These are phyloP conservation scores for Inonotus obliquus DNA, from an alignment of 1,284 basidiomycete species.

Conservation along the genomic window DNA sequence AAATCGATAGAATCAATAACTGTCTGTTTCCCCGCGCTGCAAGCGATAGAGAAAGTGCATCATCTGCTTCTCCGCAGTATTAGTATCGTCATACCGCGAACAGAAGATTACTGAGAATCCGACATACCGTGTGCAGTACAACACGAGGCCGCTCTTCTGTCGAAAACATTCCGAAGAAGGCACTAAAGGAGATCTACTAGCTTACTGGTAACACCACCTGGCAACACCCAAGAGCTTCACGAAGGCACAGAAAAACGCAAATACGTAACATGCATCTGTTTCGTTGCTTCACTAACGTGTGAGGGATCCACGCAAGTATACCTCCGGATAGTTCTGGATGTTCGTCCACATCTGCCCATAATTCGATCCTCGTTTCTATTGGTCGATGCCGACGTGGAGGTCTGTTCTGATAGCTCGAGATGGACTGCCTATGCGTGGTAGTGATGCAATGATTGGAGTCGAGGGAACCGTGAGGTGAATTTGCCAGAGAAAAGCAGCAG, in stretches of 20 bases:
- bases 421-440: not conserved
- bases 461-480: not conserved
- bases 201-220: no score
- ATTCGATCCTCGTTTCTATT: no score
- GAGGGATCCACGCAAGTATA: no score
- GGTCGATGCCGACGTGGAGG: no score
- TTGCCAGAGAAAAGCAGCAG: not conserved
- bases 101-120: not conserved
- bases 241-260: no score
- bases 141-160: not conserved
- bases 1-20: not conserved
- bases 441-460: conserved; percentile 2
- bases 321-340: no score
- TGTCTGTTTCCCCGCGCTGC: not conserved
- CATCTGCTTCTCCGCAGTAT: not conserved
- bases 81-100: not conserved
- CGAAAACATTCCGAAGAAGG: not conserved
- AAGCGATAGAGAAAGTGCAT: not conserved
- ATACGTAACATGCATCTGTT: no score
- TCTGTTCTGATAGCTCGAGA: not conserved
- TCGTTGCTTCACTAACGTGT: no score
- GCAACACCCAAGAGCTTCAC: no score
- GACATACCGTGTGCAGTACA: not conserved
- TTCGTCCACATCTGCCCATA: no score
- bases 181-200: not conserved